A percentile compares a stretch with the other conserved stretches of the same genome.
These are phyloP conservation scores for Seiridium cupressi DNA, from an alignment of 2,329 filamentous ascomycete species.

Conservation along the genomic window DNA sequence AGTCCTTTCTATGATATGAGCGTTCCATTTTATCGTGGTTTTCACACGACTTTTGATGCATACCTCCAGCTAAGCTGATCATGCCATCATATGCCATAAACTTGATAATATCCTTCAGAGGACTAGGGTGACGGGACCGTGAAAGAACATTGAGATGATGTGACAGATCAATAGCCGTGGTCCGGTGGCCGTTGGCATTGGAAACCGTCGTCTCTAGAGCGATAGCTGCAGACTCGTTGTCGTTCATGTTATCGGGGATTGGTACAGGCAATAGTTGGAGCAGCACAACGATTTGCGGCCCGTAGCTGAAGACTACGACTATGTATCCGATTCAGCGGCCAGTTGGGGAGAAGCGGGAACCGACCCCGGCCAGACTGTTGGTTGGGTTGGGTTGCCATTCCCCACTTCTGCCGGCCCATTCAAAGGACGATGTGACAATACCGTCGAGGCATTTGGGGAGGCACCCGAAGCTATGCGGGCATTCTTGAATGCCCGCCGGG, in stretches of 20 bases:
- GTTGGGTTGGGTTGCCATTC: too few species aligned
- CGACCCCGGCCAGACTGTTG: neutral
- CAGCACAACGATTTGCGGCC: too few species aligned
- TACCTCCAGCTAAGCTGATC: conserved; percentile 30
- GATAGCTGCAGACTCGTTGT: neutral
- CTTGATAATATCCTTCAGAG: conserved; percentile 31
- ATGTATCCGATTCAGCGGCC: neutral
- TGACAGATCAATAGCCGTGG: conserved; percentile 19
- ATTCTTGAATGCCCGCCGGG: neutral
- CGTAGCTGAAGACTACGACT: too few species aligned
- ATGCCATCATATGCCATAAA: conserved; percentile 32
- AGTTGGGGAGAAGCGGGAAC: neutral
- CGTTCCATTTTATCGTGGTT: too few species aligned
- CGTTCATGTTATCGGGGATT: neutral
- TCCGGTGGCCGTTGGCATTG: neutral
- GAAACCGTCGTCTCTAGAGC: neutral
- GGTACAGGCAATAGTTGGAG: neutral
- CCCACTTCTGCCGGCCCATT: too few species aligned
- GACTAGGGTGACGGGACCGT: conserved; percentile 26
- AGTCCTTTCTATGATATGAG: neutral
- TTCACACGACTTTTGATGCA: neutral
- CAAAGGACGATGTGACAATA: too few species aligned
- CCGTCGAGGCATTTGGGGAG: too few species aligned
- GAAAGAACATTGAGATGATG: conserved; percentile 29
- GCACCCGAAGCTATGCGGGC: neutral